Percentiles rank a stretch among this genome's conserved stretches.
Conservation (phyloP, 257 asterid genomes). For the Rhazya stricta region DNA sequence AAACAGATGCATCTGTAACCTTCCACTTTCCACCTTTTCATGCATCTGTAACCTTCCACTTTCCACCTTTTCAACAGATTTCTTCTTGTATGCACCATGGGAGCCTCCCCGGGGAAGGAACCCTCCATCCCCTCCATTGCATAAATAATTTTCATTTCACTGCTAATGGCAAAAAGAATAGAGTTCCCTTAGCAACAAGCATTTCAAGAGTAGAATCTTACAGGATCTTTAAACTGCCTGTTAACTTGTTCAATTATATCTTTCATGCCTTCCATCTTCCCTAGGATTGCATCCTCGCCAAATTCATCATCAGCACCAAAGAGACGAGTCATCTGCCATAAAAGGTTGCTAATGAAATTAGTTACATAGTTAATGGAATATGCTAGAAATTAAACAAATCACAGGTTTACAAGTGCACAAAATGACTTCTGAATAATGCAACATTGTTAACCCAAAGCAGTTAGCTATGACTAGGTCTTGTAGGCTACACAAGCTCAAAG, state of each 20-base stretch:
- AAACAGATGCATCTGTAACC: neutral
- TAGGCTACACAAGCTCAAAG: neutral
- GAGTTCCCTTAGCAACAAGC: slow-evolving; percentile 1
- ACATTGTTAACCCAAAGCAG: neutral
- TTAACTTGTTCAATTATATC: slow-evolving; percentile 87
- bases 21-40: no score
- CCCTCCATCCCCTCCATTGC: neutral
- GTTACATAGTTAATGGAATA: slow-evolving; percentile 8
- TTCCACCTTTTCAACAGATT: no score
- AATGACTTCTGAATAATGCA: neutral
- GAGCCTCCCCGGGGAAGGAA: no score
- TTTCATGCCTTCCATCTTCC: slow-evolving; percentile 95
- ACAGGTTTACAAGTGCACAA: neutral
- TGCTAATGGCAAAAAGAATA: neutral
- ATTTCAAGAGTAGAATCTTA: slow-evolving; percentile 30
- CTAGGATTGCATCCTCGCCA: slow-evolving; percentile 78
- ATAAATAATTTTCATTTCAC: neutral
- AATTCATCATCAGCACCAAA: slow-evolving; percentile 75
- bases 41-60: no score
- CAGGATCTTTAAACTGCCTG: slow-evolving; percentile 94
- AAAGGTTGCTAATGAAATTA: slow-evolving; percentile 16
- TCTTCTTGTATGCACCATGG: no score
- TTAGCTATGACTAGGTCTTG: neutral
- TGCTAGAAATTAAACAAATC: neutral
- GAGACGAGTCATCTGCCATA: slow-evolving; percentile 72